A percentile compares a stretch with the other conserved stretches of the same genome.
These are phyloP conservation scores for Gaultheria prostrata DNA, from an alignment of 148 eudicot genomes.

Conservation along the genomic window DNA sequence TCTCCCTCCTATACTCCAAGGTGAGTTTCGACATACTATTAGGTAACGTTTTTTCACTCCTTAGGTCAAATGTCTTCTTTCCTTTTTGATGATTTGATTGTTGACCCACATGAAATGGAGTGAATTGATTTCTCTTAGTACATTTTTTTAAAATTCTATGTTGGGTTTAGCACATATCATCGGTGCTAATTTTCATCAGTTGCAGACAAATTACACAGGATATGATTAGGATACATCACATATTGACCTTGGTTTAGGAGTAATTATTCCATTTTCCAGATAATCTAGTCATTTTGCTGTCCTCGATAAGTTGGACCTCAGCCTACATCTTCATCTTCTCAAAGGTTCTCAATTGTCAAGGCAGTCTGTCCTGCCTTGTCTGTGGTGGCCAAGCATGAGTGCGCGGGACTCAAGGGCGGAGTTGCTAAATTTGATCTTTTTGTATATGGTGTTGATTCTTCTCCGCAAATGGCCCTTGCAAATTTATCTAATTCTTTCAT, in stretches of 20 bases:
- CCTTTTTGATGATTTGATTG: neutral
- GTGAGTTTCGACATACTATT: constrained; percentile 22
- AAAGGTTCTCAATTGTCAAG: neutral
- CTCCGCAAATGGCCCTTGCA: neutral
- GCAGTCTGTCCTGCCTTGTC: neutral
- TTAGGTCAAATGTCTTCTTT: neutral
- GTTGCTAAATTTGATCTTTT: neutral
- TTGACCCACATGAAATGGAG: neutral
- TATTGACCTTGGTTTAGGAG: neutral
- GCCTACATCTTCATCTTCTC: neutral
- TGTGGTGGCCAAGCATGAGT: neutral
- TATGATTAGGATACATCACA: neutral
- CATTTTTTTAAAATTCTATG: neutral
- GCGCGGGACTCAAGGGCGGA: neutral
- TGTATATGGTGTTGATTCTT: neutral
- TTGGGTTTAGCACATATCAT: neutral
- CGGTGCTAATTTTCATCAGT: neutral
- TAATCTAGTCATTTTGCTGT: neutral
- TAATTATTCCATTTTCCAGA: neutral
- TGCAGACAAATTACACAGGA: neutral
- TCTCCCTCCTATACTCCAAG: constrained; percentile 47
- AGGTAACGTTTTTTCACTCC: neutral
- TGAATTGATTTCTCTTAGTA: neutral
- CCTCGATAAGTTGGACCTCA: neutral
- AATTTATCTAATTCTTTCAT: neutral